Base-by-base conservation (phyloP, 805 yeast genomes). In the Nakazawaea wickerhamii region DNA sequence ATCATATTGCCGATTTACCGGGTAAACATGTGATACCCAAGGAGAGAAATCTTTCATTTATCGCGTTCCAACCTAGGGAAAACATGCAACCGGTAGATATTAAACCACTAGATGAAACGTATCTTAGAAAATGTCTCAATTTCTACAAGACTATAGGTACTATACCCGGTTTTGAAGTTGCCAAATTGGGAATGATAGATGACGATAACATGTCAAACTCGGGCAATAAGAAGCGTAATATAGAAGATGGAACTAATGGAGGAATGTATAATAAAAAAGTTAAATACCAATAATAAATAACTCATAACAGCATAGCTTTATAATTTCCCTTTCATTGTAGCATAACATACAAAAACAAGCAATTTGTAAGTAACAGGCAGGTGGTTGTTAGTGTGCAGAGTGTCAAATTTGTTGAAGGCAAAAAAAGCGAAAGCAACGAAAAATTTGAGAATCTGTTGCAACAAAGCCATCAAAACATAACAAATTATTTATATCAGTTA, bases 1-100 rank as follows among this genome's bases (percentile, higher is more conserved):
- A 90, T 50, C 98, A 91, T 58, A 84, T 93, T 11, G 70, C 75
- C 30, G 97, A 90, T 51, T 66, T 93, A 22, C 85, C 96, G 0
- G 97, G 90, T 2, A 82, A 81, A 55, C 86, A 80, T 50, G 69
- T 68, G 28, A 78, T 84, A 31, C 84, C 86, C n/a, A 70, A 62
- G 4, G 70, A 63, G 8, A 50, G 67, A 30, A 58, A 61, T 2
- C 53, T 70, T 10, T 63, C 73, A 1, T 64, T 63, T 5, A 48
- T 67, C 3, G 70, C 63, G 1, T 62, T 63, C 36, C 64, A 59
- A 2, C 77, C 50, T 50, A 68, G 60, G 60, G 69, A 56, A 49
- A 65, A 47, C 54, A 67, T 4, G 52, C 57, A 4, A 1, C 77
- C 79, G 7, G 68, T 71, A 26, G 60, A 71, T 6, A 67, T 79